A percentile compares a stretch with the other conserved stretches of the same genome.
These are phyloP conservation scores for Candida silvicultrix DNA, from an alignment of 805 yeast species.

Conservation along the genomic window DNA sequence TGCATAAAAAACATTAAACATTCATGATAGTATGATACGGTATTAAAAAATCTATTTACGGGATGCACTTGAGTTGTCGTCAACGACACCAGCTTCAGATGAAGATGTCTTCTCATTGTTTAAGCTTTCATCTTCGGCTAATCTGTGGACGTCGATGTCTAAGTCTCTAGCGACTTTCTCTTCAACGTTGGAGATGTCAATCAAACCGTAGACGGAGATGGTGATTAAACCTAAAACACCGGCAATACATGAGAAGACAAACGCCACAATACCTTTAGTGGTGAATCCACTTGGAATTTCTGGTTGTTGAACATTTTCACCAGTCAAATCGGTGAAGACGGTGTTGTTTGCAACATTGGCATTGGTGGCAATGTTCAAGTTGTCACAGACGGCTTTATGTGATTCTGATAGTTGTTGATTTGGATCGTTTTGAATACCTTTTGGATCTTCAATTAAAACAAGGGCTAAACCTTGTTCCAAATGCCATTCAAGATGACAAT, in stretches of 20 bases:
- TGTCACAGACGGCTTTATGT: conserved; percentile 55
- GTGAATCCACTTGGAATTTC: conserved; percentile 86
- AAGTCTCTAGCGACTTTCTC: neutral
- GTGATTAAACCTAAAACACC: conserved; percentile 77
- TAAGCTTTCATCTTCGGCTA: neutral
- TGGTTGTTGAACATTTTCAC: conserved; percentile 64
- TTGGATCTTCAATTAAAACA: conserved; percentile 78
- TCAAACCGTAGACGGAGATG: conserved; percentile 78
- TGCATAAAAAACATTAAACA: neutral
- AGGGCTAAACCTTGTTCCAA: conserved; percentile 89
- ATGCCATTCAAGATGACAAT: conserved; percentile 99
- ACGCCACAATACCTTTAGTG: conserved; percentile 89
- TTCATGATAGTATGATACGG: neutral
- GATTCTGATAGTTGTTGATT: conserved; percentile 55
- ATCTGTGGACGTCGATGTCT: neutral
- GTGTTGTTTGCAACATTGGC: conserved; percentile 93
- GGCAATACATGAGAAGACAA: conserved; percentile 83
- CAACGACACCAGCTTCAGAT: neutral
- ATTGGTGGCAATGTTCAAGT: conserved; percentile 39
- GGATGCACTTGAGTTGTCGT: neutral
- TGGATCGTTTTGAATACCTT: conserved; percentile 45
- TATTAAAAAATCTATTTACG: neutral
- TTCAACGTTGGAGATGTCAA: conserved; percentile 56
- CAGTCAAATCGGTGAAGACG: conserved; percentile 60
- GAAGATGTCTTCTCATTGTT: neutral